phyloP scores from a whole-genome alignment of 2,329 filamentous ascomycete genomes.

The Aspergillus sp. region DNA sequence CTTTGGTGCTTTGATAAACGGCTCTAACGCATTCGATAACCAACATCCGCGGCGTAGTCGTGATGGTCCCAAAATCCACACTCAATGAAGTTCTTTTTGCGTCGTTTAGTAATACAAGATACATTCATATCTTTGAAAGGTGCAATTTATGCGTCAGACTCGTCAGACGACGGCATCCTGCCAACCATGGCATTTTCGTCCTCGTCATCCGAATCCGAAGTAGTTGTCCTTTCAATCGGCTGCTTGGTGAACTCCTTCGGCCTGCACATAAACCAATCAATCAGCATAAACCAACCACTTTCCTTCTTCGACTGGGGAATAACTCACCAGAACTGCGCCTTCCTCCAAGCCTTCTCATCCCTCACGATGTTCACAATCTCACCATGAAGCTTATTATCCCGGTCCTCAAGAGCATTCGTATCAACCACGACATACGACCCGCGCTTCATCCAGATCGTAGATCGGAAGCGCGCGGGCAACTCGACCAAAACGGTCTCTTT shows the following conservation, averaged over 20 bases:
- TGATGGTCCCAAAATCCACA: conserved; percentile 11
- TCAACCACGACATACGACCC: conserved; percentile 83
- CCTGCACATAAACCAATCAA: conserved; percentile 41
- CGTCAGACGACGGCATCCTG: conserved; percentile 74
- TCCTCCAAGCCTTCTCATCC: conserved; percentile 87
- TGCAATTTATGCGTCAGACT: conserved; percentile 58
- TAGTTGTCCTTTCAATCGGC: conserved; percentile 49
- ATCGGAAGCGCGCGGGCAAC: conserved; percentile 76
- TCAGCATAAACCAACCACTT: conserved; percentile 6
- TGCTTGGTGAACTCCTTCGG: conserved; percentile 68
- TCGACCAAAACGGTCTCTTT: conserved; percentile 64
- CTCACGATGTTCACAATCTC: conserved; percentile 90
- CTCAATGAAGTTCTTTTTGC: conserved; percentile 11
- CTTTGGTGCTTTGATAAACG: conserved; percentile 48
- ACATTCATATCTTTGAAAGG: background rate
- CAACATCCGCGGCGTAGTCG: conserved; percentile 10
- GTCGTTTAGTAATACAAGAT: background rate
- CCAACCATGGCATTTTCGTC: conserved; percentile 73
- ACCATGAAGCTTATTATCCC: conserved; percentile 70
- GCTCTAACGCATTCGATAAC: conserved; percentile 16
- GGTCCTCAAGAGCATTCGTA: conserved; percentile 53
- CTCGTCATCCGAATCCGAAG: conserved; percentile 66
- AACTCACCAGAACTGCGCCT: conserved; percentile 72
- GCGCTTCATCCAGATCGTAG: conserved; percentile 86
- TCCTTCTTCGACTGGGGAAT: background rate